These are phyloP conservation scores for Heterococcus sp. DNA, from an alignment of 108 stramenopile species.

Conservation along the genomic window DNA sequence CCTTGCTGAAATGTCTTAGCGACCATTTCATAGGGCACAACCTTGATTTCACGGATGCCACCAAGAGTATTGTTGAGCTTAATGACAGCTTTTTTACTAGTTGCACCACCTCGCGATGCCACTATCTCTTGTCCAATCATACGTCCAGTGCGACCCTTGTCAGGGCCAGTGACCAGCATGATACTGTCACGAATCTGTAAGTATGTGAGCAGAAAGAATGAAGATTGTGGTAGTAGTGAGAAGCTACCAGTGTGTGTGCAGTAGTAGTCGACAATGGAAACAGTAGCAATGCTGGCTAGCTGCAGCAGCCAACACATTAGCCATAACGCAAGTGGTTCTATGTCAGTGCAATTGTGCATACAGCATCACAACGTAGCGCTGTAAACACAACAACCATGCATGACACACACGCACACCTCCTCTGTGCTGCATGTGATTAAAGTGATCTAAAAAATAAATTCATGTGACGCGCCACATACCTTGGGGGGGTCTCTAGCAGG, in stretches of 20 bases:
- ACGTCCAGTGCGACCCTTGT: constrained; percentile 42
- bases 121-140: constrained; percentile 28
- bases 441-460: too few relatives aligned
- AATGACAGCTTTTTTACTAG: constrained; percentile 24
- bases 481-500: constrained; percentile 29
- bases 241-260: too few relatives aligned
- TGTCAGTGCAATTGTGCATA: too few relatives aligned
- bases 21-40: constrained; percentile 1
- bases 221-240: too few relatives aligned
- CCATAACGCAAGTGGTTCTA: too few relatives aligned
- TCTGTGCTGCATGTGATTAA: too few relatives aligned
- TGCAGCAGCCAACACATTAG: too few relatives aligned
- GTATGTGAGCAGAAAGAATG: neutral
- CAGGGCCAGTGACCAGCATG: constrained; percentile 30
- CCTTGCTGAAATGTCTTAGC: neutral
- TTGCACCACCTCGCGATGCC: neutral
- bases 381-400: too few relatives aligned
- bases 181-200: constrained; percentile 4
- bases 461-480: constrained; percentile 1
- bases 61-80: constrained; percentile 34
- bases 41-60: constrained; percentile 43
- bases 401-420: too few relatives aligned
- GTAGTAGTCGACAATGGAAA: too few relatives aligned
- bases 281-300: too few relatives aligned
- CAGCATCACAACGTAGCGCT: too few relatives aligned